Evolutionary conservation across 2,329 filamentous ascomycete genomes (phyloP), one percentile per base, ranked within the genome.

Genomic region (Claviceps lovelessii): DNA sequence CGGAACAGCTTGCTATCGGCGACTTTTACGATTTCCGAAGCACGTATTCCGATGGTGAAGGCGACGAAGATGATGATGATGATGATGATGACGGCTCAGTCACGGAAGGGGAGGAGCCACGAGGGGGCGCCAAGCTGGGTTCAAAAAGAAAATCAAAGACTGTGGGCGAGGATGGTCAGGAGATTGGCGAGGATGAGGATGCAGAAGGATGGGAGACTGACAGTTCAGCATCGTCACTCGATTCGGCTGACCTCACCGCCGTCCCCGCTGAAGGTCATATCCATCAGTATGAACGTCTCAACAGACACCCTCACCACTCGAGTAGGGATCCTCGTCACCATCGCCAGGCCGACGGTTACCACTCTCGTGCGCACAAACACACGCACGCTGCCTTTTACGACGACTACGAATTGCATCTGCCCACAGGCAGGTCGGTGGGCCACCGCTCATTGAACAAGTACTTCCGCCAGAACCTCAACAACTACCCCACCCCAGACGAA

Each of bases 11-110:
- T 35, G 89, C 94, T 55, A 88, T 98, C 64, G 93, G 93, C 55
- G 88, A 97, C 60, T 96, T 88, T 69, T 98, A 98, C 70, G 93
- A 98, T 67, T 98, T 98, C 77, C 81, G 88, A 60, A 88, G 87
- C 71, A 95, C 93, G 1, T 98, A 98, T 68, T 93, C 90, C 0
- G 93, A 97, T 63, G 81, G 77, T 11, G 87, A 80, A 17, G 79
- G 82, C 1, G 81, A 79, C 1, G 79, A 81, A 6, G 81, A 83
- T 28, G 76, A 75, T 13, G 67, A 70, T 4, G 74, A 70, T 4
- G 81, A 83, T 28, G 76, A 75, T 13, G 67, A 70, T 4, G 74
- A 70, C 4, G 74, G 73, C 8, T 77, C 78, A 51, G 75, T 72
- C 29, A 54, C 57, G 1, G 53, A 57, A 1, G 63, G 59, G n/a